phyloP scores from a whole-genome alignment of 176 grass and related monocot species.

The Oryza australiensis region DNA sequence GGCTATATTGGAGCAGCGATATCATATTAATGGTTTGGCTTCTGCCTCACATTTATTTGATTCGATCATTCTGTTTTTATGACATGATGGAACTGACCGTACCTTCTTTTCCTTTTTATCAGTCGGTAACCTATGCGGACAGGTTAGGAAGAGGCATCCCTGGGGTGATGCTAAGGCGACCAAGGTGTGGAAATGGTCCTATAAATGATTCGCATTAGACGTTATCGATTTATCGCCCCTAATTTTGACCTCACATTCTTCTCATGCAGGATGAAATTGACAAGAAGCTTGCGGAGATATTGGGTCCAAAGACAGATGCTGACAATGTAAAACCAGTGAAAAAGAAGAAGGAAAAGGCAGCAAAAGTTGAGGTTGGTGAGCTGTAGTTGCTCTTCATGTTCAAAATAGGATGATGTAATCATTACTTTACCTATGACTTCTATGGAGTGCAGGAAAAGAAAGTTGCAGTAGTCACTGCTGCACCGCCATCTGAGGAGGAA shows the following conservation, averaged over 20 bases:
- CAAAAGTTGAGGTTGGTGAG: constrained; percentile 77
- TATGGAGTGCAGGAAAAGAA: constrained; percentile 65
- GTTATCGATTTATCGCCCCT: constrained; percentile 19
- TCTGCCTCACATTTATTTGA: constrained; percentile 18
- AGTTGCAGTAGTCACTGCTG: constrained; percentile 40
- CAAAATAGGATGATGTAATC: constrained; percentile 6
- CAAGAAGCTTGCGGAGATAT: constrained; percentile 66
- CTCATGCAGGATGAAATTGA: constrained; percentile 83
- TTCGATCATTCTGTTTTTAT: constrained; percentile 10
- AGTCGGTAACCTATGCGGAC: constrained; percentile 89
- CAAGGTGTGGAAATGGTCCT: constrained; percentile 55
- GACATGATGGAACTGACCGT: constrained; percentile 18
- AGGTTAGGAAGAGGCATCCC: constrained; percentile 83
- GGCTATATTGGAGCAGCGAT: constrained; percentile 86
- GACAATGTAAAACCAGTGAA: constrained; percentile 94
- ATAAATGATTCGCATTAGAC: background rate
- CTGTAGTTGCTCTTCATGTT: constrained; percentile 1
- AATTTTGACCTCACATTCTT: constrained; percentile 24
- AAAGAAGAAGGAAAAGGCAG: constrained; percentile 91
- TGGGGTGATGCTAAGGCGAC: constrained; percentile 94
- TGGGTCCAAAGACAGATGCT: constrained; percentile 85
- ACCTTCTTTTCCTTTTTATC: constrained; percentile 23
- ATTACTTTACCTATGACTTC: constrained; percentile 21
- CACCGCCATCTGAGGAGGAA: constrained; percentile 79
- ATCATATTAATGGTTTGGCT: constrained; percentile 84